A percentile compares a stretch with the other conserved stretches of the same genome.
These are phyloP conservation scores for Logfia minima DNA, from an alignment of 129 eudicot species.

Conservation along the genomic window DNA sequence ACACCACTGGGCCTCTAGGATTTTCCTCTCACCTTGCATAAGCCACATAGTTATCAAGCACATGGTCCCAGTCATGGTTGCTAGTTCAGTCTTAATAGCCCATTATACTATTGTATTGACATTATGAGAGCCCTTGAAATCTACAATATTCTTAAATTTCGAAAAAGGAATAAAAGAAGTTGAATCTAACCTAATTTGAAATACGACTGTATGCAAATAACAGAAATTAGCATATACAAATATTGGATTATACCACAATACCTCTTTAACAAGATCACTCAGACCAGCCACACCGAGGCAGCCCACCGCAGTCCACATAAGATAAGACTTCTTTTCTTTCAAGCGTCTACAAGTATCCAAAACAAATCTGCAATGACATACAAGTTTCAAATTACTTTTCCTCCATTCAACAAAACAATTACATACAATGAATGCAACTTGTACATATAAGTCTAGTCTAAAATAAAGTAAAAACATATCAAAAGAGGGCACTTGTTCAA, in stretches of 20 bases:
- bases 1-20: conserved; percentile 37
- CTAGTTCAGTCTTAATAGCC: neutral
- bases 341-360: conserved; percentile 66
- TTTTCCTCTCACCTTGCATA: conserved; percentile 50
- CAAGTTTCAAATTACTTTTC: conserved; percentile 17
- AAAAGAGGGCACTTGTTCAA: neutral
- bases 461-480: neutral
- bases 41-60: conserved; percentile 8
- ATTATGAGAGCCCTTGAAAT: neutral
- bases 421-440: neutral
- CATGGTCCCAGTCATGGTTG: neutral
- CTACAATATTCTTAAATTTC: neutral
- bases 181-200: neutral
- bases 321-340: conserved; percentile 72
- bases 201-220: neutral
- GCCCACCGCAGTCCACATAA: conserved; percentile 88
- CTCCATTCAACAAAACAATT: neutral
- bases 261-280: conserved; percentile 94
- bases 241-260: conserved; percentile 15
- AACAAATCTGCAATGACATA: conserved; percentile 63
- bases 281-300: conserved; percentile 82
- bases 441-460: neutral
- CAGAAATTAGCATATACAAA: neutral
- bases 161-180: neutral
- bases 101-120: conserved; percentile 1